Evolutionary conservation across 768 basidiomycete species (phyloP).

Genomic region (Hydnum rufescens): DNA sequence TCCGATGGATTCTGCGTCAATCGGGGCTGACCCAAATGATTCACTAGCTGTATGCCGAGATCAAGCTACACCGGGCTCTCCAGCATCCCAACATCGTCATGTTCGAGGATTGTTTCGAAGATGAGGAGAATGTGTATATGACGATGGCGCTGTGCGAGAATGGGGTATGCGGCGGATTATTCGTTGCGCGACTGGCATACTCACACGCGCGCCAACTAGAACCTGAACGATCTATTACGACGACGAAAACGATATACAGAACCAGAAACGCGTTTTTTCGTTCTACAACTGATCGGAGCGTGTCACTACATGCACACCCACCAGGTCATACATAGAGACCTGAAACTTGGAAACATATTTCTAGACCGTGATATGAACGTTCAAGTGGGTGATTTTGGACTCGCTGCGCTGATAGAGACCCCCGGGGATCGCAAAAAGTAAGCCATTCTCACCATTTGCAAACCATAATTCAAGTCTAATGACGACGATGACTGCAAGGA

Average conservation of each 20-base stretch:
- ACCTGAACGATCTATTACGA: slow-evolving; percentile 66
- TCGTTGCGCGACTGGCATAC: background rate
- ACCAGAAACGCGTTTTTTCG: slow-evolving; percentile 79
- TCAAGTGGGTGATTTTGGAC: slow-evolving; percentile 92
- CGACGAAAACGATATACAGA: slow-evolving; percentile 75
- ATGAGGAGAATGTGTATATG: slow-evolving; percentile 92
- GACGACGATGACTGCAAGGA: slow-evolving; percentile 21
- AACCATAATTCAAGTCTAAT: too few species aligned
- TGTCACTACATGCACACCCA: slow-evolving; percentile 95
- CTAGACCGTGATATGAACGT: slow-evolving; percentile 83
- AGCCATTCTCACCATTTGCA: slow-evolving; percentile 9
- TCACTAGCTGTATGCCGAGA: slow-evolving; percentile 83
- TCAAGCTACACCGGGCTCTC: slow-evolving; percentile 87
- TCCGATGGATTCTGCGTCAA: slow-evolving; percentile 9
- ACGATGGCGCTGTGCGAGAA: slow-evolving; percentile 80
- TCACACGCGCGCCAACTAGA: slow-evolving; percentile 9
- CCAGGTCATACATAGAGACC: slow-evolving; percentile 92
- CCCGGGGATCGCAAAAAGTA: slow-evolving; percentile 90
- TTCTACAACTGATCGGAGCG: slow-evolving; percentile 87
- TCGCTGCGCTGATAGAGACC: slow-evolving; percentile 91
- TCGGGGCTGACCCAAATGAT: background rate
- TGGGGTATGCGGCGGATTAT: slow-evolving; percentile 27
- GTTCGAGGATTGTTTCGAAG: slow-evolving; percentile 91
- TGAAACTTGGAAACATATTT: slow-evolving; percentile 92
- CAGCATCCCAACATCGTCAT: slow-evolving; percentile 81